Conservation (phyloP, 2,329 filamentous ascomycete genomes). For the Trichoderma sp. region DNA sequence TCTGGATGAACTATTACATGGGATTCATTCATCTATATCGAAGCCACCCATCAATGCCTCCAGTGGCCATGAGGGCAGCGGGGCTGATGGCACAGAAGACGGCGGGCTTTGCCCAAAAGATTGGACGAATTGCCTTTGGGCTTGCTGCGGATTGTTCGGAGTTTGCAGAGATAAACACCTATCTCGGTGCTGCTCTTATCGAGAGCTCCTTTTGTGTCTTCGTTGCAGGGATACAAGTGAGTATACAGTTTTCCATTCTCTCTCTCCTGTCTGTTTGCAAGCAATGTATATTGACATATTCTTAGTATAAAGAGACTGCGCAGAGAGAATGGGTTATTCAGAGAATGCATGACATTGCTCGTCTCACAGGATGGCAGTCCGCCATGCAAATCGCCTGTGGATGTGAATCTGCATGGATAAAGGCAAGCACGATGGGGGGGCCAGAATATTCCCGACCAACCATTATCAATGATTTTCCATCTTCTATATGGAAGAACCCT, state of each 20-base stretch:
- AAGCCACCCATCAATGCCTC: constrained; percentile 86
- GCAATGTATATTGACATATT: constrained; percentile 29
- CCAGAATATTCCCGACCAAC: constrained; percentile 68
- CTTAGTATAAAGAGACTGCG: constrained; percentile 67
- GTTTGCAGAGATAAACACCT: constrained; percentile 68
- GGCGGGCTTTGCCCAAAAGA: constrained; percentile 68
- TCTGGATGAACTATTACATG: constrained; percentile 89
- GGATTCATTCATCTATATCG: constrained; percentile 81
- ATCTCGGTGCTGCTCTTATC: constrained; percentile 78
- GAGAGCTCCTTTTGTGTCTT: constrained; percentile 84
- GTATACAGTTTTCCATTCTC: neutral
- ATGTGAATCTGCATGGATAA: constrained; percentile 83
- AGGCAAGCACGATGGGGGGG: constrained; percentile 71
- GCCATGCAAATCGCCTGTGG: constrained; percentile 79
- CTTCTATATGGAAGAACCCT: constrained; percentile 54
- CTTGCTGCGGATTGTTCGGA: constrained; percentile 59
- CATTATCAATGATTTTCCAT: constrained; percentile 44
- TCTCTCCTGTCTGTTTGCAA: neutral
- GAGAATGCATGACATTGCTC: constrained; percentile 73
- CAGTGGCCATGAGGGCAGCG: constrained; percentile 84
- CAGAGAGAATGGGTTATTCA: constrained; percentile 80
- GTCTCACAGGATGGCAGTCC: constrained; percentile 85
- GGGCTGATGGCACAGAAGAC: constrained; percentile 77
- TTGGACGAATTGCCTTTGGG: constrained; percentile 81
- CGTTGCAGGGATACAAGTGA: constrained; percentile 77